phyloP scores from a whole-genome alignment of 331 rosid genomes.

The Prunus yedoensis region DNA sequence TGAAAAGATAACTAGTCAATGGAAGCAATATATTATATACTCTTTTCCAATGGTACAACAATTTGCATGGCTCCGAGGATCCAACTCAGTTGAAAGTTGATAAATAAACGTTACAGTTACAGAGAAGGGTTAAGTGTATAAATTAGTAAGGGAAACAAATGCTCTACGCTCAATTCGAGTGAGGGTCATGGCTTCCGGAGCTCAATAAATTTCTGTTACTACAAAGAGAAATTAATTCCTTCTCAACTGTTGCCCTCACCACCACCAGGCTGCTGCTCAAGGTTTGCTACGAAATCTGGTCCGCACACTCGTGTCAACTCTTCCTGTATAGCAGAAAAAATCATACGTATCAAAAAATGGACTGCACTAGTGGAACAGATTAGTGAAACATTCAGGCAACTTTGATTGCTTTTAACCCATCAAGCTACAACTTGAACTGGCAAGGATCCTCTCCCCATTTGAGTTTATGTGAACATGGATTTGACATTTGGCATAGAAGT shows the following conservation, averaged over 20 bases:
- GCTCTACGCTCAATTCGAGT: constrained; percentile 39
- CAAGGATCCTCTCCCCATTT: not conserved
- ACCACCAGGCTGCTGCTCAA: constrained; percentile 38
- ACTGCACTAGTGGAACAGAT: not conserved
- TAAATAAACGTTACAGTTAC: constrained; percentile 15
- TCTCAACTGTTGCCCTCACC: constrained; percentile 35
- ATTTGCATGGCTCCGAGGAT: constrained; percentile 10
- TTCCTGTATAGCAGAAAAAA: constrained; percentile 50
- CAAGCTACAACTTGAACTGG: not conserved
- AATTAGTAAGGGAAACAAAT: constrained; percentile 46
- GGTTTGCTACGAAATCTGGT: constrained; percentile 67
- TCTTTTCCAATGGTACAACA: constrained; percentile 27
- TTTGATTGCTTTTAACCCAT: not conserved
- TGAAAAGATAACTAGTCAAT: not conserved
- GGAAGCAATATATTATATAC: constrained; percentile 14
- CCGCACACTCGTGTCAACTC: constrained; percentile 79
- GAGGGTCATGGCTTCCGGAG: constrained; percentile 30
- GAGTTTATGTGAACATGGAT: not conserved
- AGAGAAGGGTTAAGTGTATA: constrained; percentile 36
- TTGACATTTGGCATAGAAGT: not conserved
- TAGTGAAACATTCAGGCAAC: not conserved
- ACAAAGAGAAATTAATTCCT: constrained; percentile 18
- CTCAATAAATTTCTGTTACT: constrained; percentile 30
- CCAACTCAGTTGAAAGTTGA: constrained; percentile 19
- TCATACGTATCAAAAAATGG: not conserved